Percentiles rank a stretch among this genome's conserved stretches.
phyloP scores from a whole-genome alignment of 768 basidiomycete genomes.

The Chiua virens region DNA sequence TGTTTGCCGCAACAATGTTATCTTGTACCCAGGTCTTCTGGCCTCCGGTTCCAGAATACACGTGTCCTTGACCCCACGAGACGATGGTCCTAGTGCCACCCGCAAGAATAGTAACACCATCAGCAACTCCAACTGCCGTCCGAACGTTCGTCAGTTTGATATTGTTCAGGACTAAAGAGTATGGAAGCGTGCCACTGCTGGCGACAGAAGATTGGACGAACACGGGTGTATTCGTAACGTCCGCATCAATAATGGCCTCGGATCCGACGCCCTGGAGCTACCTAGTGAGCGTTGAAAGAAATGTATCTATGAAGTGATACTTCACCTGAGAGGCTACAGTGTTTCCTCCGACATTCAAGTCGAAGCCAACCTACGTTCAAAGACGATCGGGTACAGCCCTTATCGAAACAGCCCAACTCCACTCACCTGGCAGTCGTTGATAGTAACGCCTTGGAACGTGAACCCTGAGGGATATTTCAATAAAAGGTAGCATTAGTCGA shows the following conservation, averaged over 20 bases:
- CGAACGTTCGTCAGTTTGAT: slow-evolving; percentile 34
- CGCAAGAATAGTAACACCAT: slow-evolving; percentile 33
- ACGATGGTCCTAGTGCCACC: slow-evolving; percentile 37
- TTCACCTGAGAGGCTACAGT: slow-evolving; percentile 33
- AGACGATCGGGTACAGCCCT: background rate
- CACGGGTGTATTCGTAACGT: slow-evolving; percentile 42
- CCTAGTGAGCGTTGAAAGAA: background rate
- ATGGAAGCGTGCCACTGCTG: slow-evolving; percentile 29
- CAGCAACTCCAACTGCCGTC: slow-evolving; percentile 31
- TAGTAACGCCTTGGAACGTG: slow-evolving; percentile 52
- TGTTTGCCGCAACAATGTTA: slow-evolving; percentile 43
- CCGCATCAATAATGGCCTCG: slow-evolving; percentile 46
- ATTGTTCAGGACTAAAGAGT: slow-evolving; percentile 38
- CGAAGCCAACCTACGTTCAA: slow-evolving; percentile 42
- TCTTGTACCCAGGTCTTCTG: slow-evolving; percentile 50
- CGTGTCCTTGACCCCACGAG: slow-evolving; percentile 76
- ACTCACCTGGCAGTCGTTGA: slow-evolving; percentile 37
- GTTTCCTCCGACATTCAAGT: slow-evolving; percentile 40
- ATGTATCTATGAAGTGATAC: background rate
- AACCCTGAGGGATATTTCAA: slow-evolving; percentile 36
- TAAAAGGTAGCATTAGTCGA: background rate
- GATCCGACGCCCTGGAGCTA: slow-evolving; percentile 40
- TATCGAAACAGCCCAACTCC: background rate
- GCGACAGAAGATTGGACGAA: slow-evolving; percentile 41
- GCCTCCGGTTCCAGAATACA: slow-evolving; percentile 54